phyloP scores from a whole-genome alignment of 2,329 filamentous ascomycete genomes.

The Paecilomyces dactylethromorphus region DNA sequence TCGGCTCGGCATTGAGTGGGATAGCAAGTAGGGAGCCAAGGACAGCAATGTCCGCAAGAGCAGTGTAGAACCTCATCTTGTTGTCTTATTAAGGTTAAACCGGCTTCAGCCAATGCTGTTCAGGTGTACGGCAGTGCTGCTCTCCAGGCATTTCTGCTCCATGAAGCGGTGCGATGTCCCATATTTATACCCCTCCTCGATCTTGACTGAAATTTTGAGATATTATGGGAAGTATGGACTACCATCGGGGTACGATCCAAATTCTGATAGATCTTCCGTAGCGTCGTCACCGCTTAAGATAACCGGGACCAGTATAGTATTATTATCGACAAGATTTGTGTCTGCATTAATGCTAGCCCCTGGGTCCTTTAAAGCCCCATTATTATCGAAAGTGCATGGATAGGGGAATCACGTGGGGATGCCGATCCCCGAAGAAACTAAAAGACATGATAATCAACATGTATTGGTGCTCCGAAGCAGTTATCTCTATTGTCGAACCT shows the following conservation, averaged over 20 bases:
- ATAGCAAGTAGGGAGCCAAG: background rate
- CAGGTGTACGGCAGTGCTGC: background rate
- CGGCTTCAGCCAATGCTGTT: background rate
- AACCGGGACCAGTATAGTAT: background rate
- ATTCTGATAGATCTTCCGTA: background rate
- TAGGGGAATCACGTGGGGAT: background rate
- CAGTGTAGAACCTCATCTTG: background rate
- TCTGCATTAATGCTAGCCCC: background rate
- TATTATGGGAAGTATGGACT: background rate
- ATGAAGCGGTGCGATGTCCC: background rate
- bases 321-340: background rate
- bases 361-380: background rate
- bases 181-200: background rate
- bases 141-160: background rate
- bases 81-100: background rate
- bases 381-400: background rate
- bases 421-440: background rate
- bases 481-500: no score
- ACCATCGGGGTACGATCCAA: background rate
- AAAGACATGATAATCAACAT: no score
- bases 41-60: background rate
- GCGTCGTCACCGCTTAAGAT: background rate
- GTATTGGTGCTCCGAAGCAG: no score
- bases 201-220: background rate
- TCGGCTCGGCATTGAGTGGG: background rate